phyloP scores from a whole-genome alignment of 108 stramenopile genomes.

The Schizochytrium sp. region DNA sequence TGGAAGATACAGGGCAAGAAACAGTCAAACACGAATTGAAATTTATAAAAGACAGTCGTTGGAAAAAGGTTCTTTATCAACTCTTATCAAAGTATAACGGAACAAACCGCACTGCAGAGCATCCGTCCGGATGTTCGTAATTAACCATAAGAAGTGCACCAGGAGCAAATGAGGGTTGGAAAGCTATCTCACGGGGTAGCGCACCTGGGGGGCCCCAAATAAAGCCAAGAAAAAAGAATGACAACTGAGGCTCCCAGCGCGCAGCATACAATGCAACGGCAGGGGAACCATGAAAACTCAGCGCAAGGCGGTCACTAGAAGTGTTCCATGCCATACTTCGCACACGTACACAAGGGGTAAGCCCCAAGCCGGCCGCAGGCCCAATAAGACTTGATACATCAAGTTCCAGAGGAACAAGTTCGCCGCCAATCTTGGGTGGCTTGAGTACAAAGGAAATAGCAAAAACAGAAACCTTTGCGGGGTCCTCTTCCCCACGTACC shows the following conservation, averaged over 20 bases:
- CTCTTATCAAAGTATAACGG: slow-evolving; percentile 51
- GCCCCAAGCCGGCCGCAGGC: neutral
- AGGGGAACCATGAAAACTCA: neutral
- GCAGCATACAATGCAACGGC: slow-evolving; percentile 54
- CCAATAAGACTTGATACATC: neutral
- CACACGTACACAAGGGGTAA: neutral
- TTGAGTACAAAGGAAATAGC: slow-evolving; percentile 25
- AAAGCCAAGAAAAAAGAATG: slow-evolving; percentile 36
- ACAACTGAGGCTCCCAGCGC: slow-evolving; percentile 13
- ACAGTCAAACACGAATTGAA: neutral
- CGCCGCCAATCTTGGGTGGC: slow-evolving; percentile 32
- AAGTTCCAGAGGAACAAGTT: neutral
- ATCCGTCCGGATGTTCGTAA: slow-evolving; percentile 3
- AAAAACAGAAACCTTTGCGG: neutral
- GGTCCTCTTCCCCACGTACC: neutral
- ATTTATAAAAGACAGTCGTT: neutral
- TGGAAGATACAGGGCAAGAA: neutral
- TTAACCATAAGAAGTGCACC: slow-evolving; percentile 19
- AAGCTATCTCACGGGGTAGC: neutral
- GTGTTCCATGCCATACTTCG: neutral
- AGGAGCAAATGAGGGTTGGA: slow-evolving; percentile 9
- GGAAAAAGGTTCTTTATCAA: neutral
- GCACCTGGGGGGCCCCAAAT: slow-evolving; percentile 48
- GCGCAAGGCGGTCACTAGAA: slow-evolving; percentile 33
- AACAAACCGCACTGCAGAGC: slow-evolving; percentile 48